These are phyloP conservation scores for Amanita pallidorosea DNA, from an alignment of 768 basidiomycete species.

Conservation along the genomic window DNA sequence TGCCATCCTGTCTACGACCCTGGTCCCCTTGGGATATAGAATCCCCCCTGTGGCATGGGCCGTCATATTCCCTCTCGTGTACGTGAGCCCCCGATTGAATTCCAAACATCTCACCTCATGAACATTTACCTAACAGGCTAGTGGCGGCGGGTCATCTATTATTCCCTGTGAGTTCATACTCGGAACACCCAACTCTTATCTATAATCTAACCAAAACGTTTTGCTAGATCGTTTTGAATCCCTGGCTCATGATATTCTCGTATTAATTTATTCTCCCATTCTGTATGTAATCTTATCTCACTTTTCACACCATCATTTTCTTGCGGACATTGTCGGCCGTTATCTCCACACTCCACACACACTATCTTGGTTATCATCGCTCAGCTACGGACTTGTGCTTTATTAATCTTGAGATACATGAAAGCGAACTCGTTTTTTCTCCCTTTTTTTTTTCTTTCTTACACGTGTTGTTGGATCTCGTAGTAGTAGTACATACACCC, in stretches of 20 bases:
- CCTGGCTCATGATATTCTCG: constrained; percentile 82
- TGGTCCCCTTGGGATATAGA: constrained; percentile 56
- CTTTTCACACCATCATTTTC: not conserved
- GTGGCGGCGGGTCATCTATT: constrained; percentile 58
- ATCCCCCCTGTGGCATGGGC: constrained; percentile 60
- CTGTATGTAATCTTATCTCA: not conserved
- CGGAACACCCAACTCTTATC: not conserved
- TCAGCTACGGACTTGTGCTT: not conserved
- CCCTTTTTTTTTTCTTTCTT: too few relatives aligned
- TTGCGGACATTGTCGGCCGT: not conserved
- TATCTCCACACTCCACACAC: not conserved
- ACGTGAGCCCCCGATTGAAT: constrained; percentile 18
- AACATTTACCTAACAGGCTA: constrained; percentile 26
- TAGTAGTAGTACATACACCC: too few relatives aligned
- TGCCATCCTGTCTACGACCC: constrained; percentile 37
- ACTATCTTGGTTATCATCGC: constrained; percentile 1
- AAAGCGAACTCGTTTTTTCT: too few relatives aligned
- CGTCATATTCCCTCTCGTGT: constrained; percentile 66
- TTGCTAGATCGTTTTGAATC: constrained; percentile 68
- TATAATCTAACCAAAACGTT: constrained; percentile 5
- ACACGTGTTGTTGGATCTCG: too few relatives aligned
- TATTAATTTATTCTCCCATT: constrained; percentile 18
- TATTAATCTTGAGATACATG: too few relatives aligned
- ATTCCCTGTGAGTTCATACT: constrained; percentile 46
- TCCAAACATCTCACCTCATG: constrained; percentile 5